Evolutionary conservation across 345 rosid genomes (phyloP).

Genomic region (Eutrema yunnanense): DNA sequence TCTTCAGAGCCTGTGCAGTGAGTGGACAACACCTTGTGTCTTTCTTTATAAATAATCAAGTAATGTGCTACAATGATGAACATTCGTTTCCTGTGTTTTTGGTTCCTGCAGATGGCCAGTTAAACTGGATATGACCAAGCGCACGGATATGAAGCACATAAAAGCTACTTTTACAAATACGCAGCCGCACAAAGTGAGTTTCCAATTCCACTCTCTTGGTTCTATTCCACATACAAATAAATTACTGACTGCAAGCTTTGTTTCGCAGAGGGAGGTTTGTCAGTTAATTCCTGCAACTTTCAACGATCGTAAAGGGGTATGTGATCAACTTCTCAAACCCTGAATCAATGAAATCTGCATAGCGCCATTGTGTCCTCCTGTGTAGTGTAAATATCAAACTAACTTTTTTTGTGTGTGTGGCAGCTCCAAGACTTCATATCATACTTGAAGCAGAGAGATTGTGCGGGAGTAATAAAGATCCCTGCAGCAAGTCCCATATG

Average conservation of each 20-base stretch:
- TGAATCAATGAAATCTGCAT: background rate
- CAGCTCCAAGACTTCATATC: constrained; percentile 93
- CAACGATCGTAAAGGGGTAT: constrained; percentile 78
- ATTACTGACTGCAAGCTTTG: background rate
- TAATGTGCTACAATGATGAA: constrained; percentile 12
- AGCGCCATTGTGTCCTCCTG: background rate
- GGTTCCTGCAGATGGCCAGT: constrained; percentile 76
- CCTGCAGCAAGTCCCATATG: constrained; percentile 71
- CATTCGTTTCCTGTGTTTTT: constrained; percentile 18
- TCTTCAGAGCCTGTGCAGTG: constrained; percentile 86
- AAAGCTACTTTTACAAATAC: constrained; percentile 65
- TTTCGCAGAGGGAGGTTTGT: constrained; percentile 90
- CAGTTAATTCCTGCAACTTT: constrained; percentile 61
- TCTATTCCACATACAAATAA: background rate
- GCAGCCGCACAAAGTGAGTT: constrained; percentile 76
- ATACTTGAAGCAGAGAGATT: constrained; percentile 89
- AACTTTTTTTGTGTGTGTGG: background rate
- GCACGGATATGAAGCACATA: constrained; percentile 83
- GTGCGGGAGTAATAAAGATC: constrained; percentile 95
- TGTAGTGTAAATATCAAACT: background rate
- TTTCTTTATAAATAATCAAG: constrained; percentile 11
- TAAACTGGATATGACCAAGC: constrained; percentile 87
- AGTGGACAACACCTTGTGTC: constrained; percentile 27
- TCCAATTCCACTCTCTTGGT: background rate
- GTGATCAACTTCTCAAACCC: constrained; percentile 19